Conservation (phyloP, 768 basidiomycete genomes). For the Rhodocollybia butyracea region DNA sequence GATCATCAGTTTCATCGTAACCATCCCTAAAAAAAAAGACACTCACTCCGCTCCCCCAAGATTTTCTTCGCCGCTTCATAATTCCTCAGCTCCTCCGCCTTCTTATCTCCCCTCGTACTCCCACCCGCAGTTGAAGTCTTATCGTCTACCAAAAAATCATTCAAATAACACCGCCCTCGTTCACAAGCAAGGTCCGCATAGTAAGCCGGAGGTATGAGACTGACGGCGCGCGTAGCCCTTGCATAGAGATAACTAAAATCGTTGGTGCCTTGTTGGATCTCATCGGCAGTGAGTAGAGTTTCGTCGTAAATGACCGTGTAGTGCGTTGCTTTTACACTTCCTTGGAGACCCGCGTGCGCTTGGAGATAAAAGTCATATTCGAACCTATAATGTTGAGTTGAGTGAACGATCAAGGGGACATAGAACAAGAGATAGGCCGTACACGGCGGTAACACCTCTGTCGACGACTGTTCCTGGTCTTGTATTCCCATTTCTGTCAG, state of each 20-base stretch:
- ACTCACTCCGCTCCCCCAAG: conserved; percentile 56
- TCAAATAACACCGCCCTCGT: conserved; percentile 71
- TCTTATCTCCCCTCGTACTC: conserved; percentile 18
- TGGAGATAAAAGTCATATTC: conserved; percentile 70
- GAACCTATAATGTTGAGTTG: conserved; percentile 33
- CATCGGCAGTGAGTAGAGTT: conserved; percentile 61
- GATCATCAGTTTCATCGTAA: conserved; percentile 1
- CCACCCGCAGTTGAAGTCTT: conserved; percentile 28
- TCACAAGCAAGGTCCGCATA: conserved; percentile 85
- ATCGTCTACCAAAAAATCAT: conserved; percentile 63
- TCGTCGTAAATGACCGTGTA: conserved; percentile 83
- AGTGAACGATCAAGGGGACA: conserved; percentile 22
- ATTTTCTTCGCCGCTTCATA: conserved; percentile 38
- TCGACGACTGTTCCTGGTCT: conserved; percentile 80
- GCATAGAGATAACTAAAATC: conserved; percentile 72
- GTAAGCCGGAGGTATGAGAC: conserved; percentile 75
- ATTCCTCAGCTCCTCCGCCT: conserved; percentile 29
- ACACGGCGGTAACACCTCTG: conserved; percentile 71
- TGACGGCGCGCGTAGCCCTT: conserved; percentile 81
- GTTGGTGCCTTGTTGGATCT: conserved; percentile 71
- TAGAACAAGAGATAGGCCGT: conserved; percentile 17
- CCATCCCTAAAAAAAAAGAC: not conserved
- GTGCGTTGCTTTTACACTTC: conserved; percentile 69
- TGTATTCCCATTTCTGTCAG: conserved; percentile 71
- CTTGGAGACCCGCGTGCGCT: conserved; percentile 74